Evolutionary conservation across 768 basidiomycete genomes (phyloP).

Genomic region (Gloeophyllum trabeum): DNA sequence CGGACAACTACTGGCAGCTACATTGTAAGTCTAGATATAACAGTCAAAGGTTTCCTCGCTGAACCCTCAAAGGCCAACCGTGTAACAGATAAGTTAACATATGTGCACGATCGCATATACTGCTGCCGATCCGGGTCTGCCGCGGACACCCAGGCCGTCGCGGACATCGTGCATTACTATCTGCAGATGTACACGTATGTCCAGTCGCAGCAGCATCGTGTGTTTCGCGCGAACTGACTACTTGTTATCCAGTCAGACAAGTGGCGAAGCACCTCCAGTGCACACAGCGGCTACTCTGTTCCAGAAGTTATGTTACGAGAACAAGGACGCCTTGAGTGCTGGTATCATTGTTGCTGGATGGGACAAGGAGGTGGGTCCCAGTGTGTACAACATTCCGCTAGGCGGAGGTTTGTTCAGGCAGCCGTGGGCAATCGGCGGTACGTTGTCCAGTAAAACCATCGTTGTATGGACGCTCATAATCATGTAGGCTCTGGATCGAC

Average conservation of each 20-base stretch:
- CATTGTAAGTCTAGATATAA: conserved; percentile 47
- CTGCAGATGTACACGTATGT: conserved; percentile 63
- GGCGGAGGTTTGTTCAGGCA: conserved; percentile 96
- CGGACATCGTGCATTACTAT: conserved; percentile 79
- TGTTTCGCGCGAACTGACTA: neutral
- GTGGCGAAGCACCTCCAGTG: conserved; percentile 63
- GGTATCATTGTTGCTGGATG: conserved; percentile 98
- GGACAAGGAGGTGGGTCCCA: conserved; percentile 85
- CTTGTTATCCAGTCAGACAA: conserved; percentile 35
- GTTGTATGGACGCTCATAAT: neutral
- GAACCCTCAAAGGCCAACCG: conserved; percentile 71
- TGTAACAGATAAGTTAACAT: conserved; percentile 96
- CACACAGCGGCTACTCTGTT: conserved; percentile 74
- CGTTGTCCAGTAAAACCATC: conserved; percentile 12
- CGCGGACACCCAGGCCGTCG: conserved; percentile 94
- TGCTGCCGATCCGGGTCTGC: conserved; percentile 98
- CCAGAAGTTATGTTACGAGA: conserved; percentile 83
- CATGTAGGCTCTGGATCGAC: conserved; percentile 82
- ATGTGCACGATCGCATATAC: conserved; percentile 96
- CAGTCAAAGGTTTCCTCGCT: too few species aligned
- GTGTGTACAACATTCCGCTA: conserved; percentile 93
- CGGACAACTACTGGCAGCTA: conserved; percentile 95
- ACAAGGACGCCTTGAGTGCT: conserved; percentile 82
- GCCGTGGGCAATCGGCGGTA: conserved; percentile 98
- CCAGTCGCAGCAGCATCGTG: conserved; percentile 1